Evolutionary conservation across 805 yeast species (phyloP), one percentile per base, ranked within the genome.

Genomic region (Pichia cephalocereana): DNA sequence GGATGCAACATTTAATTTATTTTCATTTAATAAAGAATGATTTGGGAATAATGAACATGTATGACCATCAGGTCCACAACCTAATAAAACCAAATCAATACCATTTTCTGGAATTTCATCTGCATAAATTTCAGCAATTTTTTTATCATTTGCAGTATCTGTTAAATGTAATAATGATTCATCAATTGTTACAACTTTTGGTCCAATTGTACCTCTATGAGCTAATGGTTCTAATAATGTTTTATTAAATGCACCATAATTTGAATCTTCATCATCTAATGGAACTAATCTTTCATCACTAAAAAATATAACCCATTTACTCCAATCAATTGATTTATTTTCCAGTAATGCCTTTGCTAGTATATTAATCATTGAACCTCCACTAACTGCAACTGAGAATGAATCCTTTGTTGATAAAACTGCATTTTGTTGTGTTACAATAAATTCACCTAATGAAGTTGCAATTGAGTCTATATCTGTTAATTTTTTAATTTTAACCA

Each of bases 41-140:
- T 83, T 89, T 12, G 96, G 96, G 77, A 89, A 89, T 53, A 89
- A 71, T 1, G 96, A 89, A 69, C 96, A 86, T 6, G 96, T 89
- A 65, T 89, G 97, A 38, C 96, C 97, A 60, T 89, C 97, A 36
- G 96, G 96, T 8, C 97, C 97, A 64, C 93, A 85, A 23, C 97
- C 97, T 53, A 89, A 72, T 48, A 88, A 69, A 23, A 89, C 69
- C 57, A 88, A 69, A 65, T 89, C 96, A 30, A 82, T 59, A 8
- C 51, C 50, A 50, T 65, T 60, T 23, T 57, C 61, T 10, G 91
- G 87, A 46, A 89, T 65, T 40, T 71, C 68, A 1, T 70, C 51
- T 54, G 76, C 82, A 64, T 89, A 89, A 43, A 76, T 82, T 17
- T 60, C 54, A 6, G 95, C 89, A 56, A 86, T 77, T 40, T 68